Evolutionary conservation across 768 basidiomycete genomes (phyloP), one percentile per base, ranked within the genome.

Genomic region (Kwoniella dendrophila): DNA sequence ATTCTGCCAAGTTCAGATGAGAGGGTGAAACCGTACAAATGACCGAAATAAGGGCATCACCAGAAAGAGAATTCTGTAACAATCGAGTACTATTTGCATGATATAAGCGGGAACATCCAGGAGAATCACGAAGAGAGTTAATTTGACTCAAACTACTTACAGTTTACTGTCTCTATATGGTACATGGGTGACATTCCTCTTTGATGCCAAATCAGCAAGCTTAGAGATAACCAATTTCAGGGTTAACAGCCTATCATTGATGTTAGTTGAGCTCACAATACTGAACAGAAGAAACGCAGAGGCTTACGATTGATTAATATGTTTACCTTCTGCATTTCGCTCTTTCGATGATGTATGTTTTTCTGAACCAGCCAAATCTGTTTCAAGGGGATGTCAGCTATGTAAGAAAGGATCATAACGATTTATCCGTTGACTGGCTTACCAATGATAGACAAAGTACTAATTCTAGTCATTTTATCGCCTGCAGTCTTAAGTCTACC

Each of bases 1-100:
- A 90, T 81, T 98, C 95, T 7, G 86, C 82, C 5, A 94, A 82
- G 18, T 92, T 92, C 48, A 82, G 80, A 1, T 82, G 77, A 51
- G 93, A 90, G 0, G 95, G 92, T 71, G 94, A 95, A 75, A 98
- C 85, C 0, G 95, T 98, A 78, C 94, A 96, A 54, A 98, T 88
- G 16, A 99, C 94, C 41, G 90, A 92, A 55, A 99, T 94, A 7
- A 92, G 87, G 22, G 95, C 94, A 76, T 98, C 92, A 0, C 95
- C 95, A 0, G 92, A 90, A 0, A 99, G 83, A 0, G 93, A 97
- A 1, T 95, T 93, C 78, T 97, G 94, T 5, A 98, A 85, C 78
- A 98, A 86, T 24, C 92, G 87, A 16, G 93, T 96, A 2, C 75
- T 77, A n/a, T n/a, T n/a, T n/a, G n/a, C n/a, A n/a, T n/a, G n/a